Base-by-base conservation (phyloP, 140 eudicot species). In the Stevia rebaudiana region DNA sequence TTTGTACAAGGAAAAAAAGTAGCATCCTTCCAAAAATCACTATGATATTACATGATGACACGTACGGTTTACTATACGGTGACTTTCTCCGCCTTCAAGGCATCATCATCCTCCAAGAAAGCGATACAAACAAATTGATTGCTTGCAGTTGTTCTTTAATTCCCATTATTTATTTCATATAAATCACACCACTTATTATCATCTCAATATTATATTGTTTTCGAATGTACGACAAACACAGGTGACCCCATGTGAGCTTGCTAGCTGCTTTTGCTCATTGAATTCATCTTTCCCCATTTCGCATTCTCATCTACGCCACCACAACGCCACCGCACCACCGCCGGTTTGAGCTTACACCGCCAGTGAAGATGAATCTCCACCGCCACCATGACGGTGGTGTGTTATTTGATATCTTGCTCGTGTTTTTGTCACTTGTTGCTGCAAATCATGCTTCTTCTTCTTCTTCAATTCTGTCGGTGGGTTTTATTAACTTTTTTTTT, bases 401-500 rank as follows among this genome's bases (percentile, higher is more conserved):
- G 57, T 61, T 70, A 39, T 57, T 78, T 79, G 63, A 76, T 76
- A 63, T 75, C 64, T 39, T 80, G 7, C 49, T 80, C n/a, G 30
- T 78, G 15, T 64, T 78, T 25, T 79, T 82, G 12, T 35, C 74
- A 21, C 79, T 76, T 44, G 80, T 70, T 60, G 61, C 86, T 30
- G 48, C 65, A 12, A 60, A 73, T 68, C 76, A 67, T 37, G 83
- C 85, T 22, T 73, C 78, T 72, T 53, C 85, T 22, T 73, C 78
- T 72, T 53, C 95, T 12, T 59, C 88, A 44, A 13, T 61, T 67
- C 36, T 84, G 69, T 83, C 98, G 86, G 97, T 89, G 82, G 59
- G 90, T 68, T 49, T 21, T 16, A 30, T 17, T 5, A n/a, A n/a
- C n/a, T n/a, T n/a, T 28, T 28, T 2, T 28, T 28, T 28, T 28